Percentiles rank a stretch among this genome's conserved stretches.
Evolutionary conservation across 2,329 filamentous ascomycete genomes (phyloP).

Genomic region (Neofusicoccum ribis): DNA sequence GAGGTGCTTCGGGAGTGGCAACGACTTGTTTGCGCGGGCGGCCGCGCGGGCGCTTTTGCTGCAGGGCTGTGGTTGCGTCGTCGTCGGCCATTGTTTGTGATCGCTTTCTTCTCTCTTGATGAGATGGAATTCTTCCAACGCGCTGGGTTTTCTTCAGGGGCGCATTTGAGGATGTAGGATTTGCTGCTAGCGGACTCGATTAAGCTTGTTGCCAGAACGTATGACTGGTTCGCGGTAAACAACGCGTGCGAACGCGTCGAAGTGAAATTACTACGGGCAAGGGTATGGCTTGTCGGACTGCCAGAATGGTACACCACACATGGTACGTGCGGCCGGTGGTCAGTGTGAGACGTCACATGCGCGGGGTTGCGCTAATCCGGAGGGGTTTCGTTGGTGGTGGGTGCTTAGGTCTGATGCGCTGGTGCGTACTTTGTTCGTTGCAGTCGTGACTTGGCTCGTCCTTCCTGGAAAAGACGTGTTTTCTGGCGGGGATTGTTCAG

Average conservation of each 20-base stretch:
- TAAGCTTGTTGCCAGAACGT: neutral
- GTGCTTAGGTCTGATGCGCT: neutral
- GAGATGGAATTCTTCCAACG: no score
- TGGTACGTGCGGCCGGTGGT: neutral
- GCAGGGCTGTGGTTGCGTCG: no score
- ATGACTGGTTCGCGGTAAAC: slow-evolving; percentile 3
- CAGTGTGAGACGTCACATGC: neutral
- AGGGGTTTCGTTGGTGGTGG: no score
- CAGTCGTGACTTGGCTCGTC: no score
- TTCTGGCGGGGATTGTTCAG: no score
- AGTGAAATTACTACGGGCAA: neutral
- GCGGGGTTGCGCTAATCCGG: neutral
- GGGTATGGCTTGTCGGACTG: neutral
- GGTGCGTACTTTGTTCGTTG: neutral
- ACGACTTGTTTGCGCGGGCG: slow-evolving; percentile 6
- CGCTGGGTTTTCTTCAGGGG: neutral
- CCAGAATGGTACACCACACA: neutral
- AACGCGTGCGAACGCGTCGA: neutral
- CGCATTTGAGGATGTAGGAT: no score
- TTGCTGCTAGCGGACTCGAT: neutral
- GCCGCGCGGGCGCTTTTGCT: slow-evolving; percentile 1
- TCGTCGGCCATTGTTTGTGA: no score
- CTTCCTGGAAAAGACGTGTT: no score
- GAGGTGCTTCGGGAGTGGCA: neutral
- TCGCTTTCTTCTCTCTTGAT: no score